Evolutionary conservation across 768 basidiomycete genomes (phyloP).

Genomic region (Fomitopsis pulvina): DNA sequence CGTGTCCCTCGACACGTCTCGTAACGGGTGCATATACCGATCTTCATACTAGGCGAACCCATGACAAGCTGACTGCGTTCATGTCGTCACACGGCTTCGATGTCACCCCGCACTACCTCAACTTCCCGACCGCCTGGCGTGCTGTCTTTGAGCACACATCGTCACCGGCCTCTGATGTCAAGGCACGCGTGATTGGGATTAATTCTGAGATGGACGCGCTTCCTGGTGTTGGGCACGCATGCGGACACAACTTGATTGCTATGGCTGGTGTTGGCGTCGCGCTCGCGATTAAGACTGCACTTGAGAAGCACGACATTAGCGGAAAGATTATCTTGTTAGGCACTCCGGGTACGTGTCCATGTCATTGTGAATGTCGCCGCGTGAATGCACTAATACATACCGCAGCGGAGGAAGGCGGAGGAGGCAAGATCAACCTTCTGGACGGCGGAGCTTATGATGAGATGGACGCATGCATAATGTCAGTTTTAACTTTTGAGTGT

Average conservation of each 20-base stretch:
- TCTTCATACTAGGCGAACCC: slow-evolving; percentile 50
- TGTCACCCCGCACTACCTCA: slow-evolving; percentile 67
- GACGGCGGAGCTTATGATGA: slow-evolving; percentile 71
- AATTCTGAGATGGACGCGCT: slow-evolving; percentile 74
- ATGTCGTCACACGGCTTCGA: slow-evolving; percentile 62
- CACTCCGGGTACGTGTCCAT: slow-evolving; percentile 43
- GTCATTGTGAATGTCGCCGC: not conserved
- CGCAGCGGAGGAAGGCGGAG: slow-evolving; percentile 71
- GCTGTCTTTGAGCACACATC: slow-evolving; percentile 51
- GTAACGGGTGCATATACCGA: not conserved
- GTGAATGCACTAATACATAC: slow-evolving; percentile 3
- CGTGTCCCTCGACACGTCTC: not conserved
- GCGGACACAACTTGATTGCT: slow-evolving; percentile 83
- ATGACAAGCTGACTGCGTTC: slow-evolving; percentile 60
- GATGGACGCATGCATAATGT: slow-evolving; percentile 83
- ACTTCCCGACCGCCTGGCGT: slow-evolving; percentile 70
- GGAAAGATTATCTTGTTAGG: slow-evolving; percentile 72
- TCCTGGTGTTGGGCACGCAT: slow-evolving; percentile 54
- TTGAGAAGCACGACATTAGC: slow-evolving; percentile 52
- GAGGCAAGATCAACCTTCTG: slow-evolving; percentile 70
- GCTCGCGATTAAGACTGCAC: slow-evolving; percentile 62
- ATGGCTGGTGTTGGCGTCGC: slow-evolving; percentile 71
- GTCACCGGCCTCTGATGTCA: no score
- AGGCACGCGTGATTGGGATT: slow-evolving; percentile 53
- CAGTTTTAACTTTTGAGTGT: slow-evolving; percentile 3